phyloP scores from a whole-genome alignment of 2,329 filamentous ascomycete species.

The Proliferodiscus dingleyae region DNA sequence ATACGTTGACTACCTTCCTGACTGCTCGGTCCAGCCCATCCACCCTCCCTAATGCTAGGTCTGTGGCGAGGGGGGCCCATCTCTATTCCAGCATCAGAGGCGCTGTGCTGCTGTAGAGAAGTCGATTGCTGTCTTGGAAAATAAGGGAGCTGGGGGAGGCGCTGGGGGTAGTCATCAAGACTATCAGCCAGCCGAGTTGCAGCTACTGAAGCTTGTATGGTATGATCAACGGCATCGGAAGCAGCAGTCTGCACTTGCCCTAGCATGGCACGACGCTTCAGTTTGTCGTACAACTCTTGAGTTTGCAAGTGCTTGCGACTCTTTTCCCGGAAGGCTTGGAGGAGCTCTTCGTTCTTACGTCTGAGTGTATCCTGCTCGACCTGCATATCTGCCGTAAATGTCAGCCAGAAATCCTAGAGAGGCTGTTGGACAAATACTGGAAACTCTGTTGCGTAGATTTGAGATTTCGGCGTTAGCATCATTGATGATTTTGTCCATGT shows the following conservation, averaged over 20 bases:
- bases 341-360: slow-evolving; percentile 68
- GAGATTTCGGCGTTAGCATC: slow-evolving; percentile 72
- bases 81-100: background rate
- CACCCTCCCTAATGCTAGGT: slow-evolving; percentile 7
- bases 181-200: slow-evolving; percentile 25
- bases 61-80: slow-evolving; percentile 10
- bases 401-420: slow-evolving; percentile 11
- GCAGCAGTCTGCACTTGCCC: slow-evolving; percentile 52
- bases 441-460: slow-evolving; percentile 58
- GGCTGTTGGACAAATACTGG: slow-evolving; percentile 42
- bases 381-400: slow-evolving; percentile 43
- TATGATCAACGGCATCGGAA: slow-evolving; percentile 43
- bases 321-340: slow-evolving; percentile 64
- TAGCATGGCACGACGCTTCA: slow-evolving; percentile 51
- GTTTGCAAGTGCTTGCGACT: slow-evolving; percentile 62
- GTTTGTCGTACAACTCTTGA: slow-evolving; percentile 59
- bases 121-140: slow-evolving; percentile 15
- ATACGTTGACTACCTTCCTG: slow-evolving; percentile 20
- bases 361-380: slow-evolving; percentile 58
- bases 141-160: slow-evolving; percentile 13
- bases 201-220: slow-evolving; percentile 31
- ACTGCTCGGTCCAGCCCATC: slow-evolving; percentile 22
- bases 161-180: slow-evolving; percentile 16
- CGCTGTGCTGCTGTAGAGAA: slow-evolving; percentile 5
- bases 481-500: slow-evolving; percentile 68